phyloP scores from a whole-genome alignment of 805 yeast genomes.

The Candida gorgasii region DNA sequence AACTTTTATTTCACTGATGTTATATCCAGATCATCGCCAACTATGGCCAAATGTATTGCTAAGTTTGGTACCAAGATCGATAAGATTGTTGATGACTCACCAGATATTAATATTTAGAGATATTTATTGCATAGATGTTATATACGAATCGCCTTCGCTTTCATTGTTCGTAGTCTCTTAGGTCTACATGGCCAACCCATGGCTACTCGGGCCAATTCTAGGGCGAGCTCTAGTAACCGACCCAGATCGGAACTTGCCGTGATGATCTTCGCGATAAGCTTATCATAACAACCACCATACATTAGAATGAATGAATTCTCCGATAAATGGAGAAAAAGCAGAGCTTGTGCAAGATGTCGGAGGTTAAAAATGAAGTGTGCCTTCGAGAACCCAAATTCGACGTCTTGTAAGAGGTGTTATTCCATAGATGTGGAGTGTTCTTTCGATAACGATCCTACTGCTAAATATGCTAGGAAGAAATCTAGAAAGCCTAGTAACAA shows the following conservation, averaged over 20 bases:
- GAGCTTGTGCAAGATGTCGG: constrained; percentile 60
- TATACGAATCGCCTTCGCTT: too few species aligned
- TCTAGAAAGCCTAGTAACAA: constrained; percentile 22
- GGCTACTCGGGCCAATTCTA: too few species aligned
- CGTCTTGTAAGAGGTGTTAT: constrained; percentile 48
- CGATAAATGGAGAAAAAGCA: constrained; percentile 44
- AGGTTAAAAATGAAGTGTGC: constrained; percentile 54
- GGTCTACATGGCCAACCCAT: background rate
- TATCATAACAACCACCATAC: background rate
- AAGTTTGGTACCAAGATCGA: constrained; percentile 68
- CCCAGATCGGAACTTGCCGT: background rate
- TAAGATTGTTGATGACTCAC: constrained; percentile 51
- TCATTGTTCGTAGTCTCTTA: background rate
- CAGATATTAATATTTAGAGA: constrained; percentile 30
- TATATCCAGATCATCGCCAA: constrained; percentile 81
- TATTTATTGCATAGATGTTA: constrained; percentile 8
- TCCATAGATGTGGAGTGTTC: constrained; percentile 48
- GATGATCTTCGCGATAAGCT: background rate
- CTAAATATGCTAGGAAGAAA: constrained; percentile 36
- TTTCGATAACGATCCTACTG: constrained; percentile 53
- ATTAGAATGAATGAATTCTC: too few species aligned
- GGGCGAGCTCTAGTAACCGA: too few species aligned
- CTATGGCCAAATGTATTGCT: constrained; percentile 85
- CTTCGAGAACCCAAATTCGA: constrained; percentile 46
- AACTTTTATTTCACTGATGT: constrained; percentile 89